Base-by-base conservation (phyloP, 805 yeast species). In the Cyberlindnera maritima region DNA sequence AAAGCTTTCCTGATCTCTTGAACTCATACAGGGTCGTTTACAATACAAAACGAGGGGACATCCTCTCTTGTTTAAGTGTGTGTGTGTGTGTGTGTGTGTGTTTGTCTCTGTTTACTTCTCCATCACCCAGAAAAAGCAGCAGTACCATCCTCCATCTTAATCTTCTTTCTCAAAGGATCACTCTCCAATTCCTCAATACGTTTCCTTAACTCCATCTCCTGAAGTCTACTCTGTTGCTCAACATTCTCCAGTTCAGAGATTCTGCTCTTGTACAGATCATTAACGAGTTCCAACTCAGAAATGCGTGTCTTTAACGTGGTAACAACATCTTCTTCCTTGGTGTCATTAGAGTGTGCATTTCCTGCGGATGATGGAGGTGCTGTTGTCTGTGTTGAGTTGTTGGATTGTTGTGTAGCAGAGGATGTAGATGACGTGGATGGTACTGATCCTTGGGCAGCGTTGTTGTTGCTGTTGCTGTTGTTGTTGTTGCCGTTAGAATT, bases 241-340 rank as follows among this genome's bases (percentile, higher is more conserved):
- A 34, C 14, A 14, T 14, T 44, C 39, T 92, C 97, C 53, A 92
- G 72, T 61, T 92, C 96, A 63, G 77, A 72, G 37, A 92, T 88
- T 55, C 96, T 79, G 7, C 92, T 79, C 56, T 88, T 79, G 70
- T 89, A 88, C 48, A 92, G 69, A 62, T 91, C 97, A 58, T 90
- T 91, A 35, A 92, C 96, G 36, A 91, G 72, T 63, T 92, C 98
- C 51, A 92, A 75, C 63, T 92, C 98, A 12, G 86, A 80, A 19
- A 91, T 88, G 48, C 95, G 74, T 0, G 96, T 88, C 53, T 80
- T 79, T 52, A 91, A 68, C 44, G 65, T 26, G 3, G 35, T 35
- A 2, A 47, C 46, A 5, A 26, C 70, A 29, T 69, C 68, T 18
- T 66, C 57, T 32, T 68, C 72, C 44, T 62, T 68, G 36, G n/a